phyloP scores from a whole-genome alignment of 345 rosid species.

The Ailanthus altissimus region DNA sequence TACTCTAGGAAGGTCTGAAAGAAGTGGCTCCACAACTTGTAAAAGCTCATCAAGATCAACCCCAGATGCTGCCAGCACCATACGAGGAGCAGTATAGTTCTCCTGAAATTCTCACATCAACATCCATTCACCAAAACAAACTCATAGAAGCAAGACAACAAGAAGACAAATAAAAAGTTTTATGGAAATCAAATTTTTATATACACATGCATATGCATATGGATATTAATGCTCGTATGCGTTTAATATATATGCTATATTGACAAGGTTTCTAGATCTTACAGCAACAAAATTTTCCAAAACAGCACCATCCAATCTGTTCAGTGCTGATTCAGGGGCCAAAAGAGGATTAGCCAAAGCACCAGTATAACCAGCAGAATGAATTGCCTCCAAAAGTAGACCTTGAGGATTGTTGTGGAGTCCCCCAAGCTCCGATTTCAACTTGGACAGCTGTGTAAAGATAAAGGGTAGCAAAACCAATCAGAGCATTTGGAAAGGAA shows the following conservation, averaged over 20 bases:
- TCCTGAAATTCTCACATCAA: constrained; percentile 45
- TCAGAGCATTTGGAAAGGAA: neutral
- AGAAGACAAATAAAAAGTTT: constrained; percentile 9
- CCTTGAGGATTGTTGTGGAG: constrained; percentile 66
- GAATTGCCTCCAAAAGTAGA: constrained; percentile 73
- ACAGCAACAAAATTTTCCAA: constrained; percentile 69
- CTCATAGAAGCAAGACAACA: constrained; percentile 10
- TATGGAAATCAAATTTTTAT: neutral
- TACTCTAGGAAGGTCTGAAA: constrained; percentile 60
- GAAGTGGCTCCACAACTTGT: constrained; percentile 63
- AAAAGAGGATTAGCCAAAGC: constrained; percentile 72
- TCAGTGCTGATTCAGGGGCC: constrained; percentile 56
- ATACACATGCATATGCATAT: neutral
- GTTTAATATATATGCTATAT: neutral
- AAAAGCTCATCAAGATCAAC: constrained; percentile 68
- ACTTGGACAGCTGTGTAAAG: constrained; percentile 50
- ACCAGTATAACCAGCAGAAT: constrained; percentile 62
- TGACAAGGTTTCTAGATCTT: constrained; percentile 28
- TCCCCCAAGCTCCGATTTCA: constrained; percentile 59
- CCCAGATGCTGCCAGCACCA: constrained; percentile 75
- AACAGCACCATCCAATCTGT: constrained; percentile 45
- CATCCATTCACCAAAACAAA: constrained; percentile 18
- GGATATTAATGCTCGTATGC: neutral
- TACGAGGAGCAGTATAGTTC: constrained; percentile 64
- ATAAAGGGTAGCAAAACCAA: neutral